Percentiles rank a stretch among this genome's conserved stretches.
Conservation (phyloP, 176 grass and related monocot species). For the Chloris gayana region DNA sequence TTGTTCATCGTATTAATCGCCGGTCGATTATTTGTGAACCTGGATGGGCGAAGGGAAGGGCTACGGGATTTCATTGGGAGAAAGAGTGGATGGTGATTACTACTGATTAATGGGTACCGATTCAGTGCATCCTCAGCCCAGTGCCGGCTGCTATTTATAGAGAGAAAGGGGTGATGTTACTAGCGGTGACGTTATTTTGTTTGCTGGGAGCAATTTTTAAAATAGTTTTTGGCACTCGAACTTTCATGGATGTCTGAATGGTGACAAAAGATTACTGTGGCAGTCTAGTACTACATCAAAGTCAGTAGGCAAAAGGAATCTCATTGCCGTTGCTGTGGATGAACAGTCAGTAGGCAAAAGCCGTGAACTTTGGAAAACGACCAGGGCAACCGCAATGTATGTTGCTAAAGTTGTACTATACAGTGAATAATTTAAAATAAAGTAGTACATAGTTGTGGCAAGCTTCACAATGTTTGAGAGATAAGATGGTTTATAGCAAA, state of each 20-base stretch:
- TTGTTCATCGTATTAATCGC: neutral
- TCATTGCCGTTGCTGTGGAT: neutral
- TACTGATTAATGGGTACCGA: neutral
- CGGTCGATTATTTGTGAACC: neutral
- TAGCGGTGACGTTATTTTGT: neutral
- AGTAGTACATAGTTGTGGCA: too few relatives aligned
- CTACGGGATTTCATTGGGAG: neutral
- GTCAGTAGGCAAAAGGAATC: constrained; percentile 21
- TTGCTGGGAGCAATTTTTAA: neutral
- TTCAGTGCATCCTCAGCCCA: neutral
- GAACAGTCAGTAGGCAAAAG: too few relatives aligned
- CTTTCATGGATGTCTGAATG: too few relatives aligned
- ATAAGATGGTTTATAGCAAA: too few relatives aligned
- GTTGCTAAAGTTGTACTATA: too few relatives aligned
- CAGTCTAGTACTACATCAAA: neutral
- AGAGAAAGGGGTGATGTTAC: neutral
- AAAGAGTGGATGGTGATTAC: neutral
- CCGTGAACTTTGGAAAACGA: too few relatives aligned
- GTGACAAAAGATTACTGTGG: neutral
- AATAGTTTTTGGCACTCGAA: too few relatives aligned
- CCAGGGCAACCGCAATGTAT: too few relatives aligned
- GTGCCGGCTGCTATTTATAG: constrained; percentile 6
- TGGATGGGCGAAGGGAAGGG: neutral
- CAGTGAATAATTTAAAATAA: too few relatives aligned
- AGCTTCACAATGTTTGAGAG: too few relatives aligned